Base-by-base conservation (phyloP, 1,284 basidiomycete genomes). In the Stereum hirsutum region DNA sequence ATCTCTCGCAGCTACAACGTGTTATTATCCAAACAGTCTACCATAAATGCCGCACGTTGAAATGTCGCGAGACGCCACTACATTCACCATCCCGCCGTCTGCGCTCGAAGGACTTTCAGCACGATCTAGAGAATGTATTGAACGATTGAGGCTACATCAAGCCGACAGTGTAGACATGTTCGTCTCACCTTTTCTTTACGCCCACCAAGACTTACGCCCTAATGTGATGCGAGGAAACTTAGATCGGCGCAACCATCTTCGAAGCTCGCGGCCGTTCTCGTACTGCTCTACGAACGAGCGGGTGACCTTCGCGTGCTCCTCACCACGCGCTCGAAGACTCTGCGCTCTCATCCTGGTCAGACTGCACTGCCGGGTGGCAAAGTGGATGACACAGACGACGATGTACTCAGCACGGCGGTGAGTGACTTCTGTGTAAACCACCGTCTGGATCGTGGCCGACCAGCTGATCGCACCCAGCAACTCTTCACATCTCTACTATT, bases 291-390 rank as follows among this genome's bases (percentile, higher is more conserved):
- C 52, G 82, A 91, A 57, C 63, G 72, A 21, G 68, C 67, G 2
- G 80, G 73, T 8, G 60, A 73, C 36, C 64, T 93, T 3, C 74
- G 81, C 11, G 89, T 93, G 2, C 66, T 93, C 12, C 66, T 93
- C 38, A 93, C 90, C 0, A 93, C 89, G 2, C 74, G 90, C 10
- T 86, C 88, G 1, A 89, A 87, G 60, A 63, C 69, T 4, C 66
- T 93, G 19, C 70, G 89, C 44, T 74, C 80, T 0, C 86, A 89
- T 58, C 79, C 86, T 2, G 85, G 83, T 17, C 81, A 87, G 54
- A 86, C 83, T 32, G 89, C 89, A 2, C 60, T 93, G 0, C 90
- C 90, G 0, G 90, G 90, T 23, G 90, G 89, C 6, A 89, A 84
- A 57, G 72, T 74, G 20, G 90, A 93, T 53, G 67, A 72, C 11